Conservation (phyloP, 495 filamentous ascomycete species). For the Penicillium argentinense region DNA sequence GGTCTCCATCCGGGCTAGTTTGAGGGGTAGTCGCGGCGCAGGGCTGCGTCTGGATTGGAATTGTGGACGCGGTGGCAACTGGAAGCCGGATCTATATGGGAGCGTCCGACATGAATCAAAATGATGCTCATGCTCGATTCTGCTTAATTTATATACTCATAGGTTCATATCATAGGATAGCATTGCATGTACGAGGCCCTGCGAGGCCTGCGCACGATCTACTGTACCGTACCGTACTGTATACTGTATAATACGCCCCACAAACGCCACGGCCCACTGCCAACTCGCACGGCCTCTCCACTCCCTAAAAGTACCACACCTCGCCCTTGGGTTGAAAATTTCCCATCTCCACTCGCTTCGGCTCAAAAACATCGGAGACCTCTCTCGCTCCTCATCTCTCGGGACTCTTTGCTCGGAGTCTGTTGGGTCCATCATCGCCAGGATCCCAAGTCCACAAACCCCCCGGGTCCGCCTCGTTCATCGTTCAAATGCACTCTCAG, state of each 20-base stretch:
- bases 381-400: constrained; percentile 3
- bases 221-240: not conserved
- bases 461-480: constrained; percentile 28
- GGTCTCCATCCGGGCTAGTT: constrained; percentile 30
- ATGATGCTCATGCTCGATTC: too few relatives aligned
- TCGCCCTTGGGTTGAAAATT: constrained; percentile 23
- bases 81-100: not conserved
- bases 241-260: not conserved
- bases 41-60: not conserved
- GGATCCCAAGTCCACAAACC: constrained; percentile 7
- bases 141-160: too few relatives aligned
- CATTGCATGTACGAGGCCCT: too few relatives aligned
- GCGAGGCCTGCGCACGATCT: too few relatives aligned
- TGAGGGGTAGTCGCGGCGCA: constrained; percentile 23
- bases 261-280: constrained; percentile 3
- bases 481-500: constrained; percentile 53
- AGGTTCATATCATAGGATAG: too few relatives aligned
- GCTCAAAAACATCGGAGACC: constrained; percentile 6
- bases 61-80: too few relatives aligned
- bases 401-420: constrained; percentile 3
- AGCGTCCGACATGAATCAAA: too few relatives aligned
- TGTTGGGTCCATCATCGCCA: not conserved
- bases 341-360: constrained; percentile 22
- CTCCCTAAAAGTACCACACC: constrained; percentile 11
- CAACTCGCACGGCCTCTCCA: constrained; percentile 4